Conservation (phyloP, 129 eudicot species). For the Pseudognaphalium luteoalbum region DNA sequence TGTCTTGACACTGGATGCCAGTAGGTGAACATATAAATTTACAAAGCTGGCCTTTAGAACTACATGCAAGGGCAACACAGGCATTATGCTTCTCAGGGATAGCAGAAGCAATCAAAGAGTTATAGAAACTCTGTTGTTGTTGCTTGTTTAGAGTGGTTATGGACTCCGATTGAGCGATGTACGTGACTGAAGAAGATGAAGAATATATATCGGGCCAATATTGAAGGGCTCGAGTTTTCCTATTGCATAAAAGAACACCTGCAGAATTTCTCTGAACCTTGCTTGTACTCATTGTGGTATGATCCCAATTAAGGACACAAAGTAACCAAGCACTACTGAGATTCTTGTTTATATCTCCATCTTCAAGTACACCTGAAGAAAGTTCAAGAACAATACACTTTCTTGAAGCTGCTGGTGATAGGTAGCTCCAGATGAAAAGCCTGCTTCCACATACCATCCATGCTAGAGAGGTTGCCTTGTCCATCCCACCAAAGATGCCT, state of each 20-base stretch:
- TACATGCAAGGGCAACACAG: conserved; percentile 78
- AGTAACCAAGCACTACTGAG: conserved; percentile 54
- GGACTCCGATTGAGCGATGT: conserved; percentile 39
- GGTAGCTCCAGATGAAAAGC: conserved; percentile 75
- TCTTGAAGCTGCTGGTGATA: conserved; percentile 65
- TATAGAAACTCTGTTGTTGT: conserved; percentile 40
- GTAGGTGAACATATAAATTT: conserved; percentile 60
- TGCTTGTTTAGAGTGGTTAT: conserved; percentile 41
- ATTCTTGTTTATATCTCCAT: conserved; percentile 46
- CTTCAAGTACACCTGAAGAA: conserved; percentile 48
- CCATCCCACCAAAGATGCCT: conserved; percentile 78
- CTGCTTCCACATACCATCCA: conserved; percentile 75
- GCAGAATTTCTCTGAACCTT: conserved; percentile 49
- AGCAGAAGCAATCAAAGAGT: conserved; percentile 73
- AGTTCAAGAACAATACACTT: conserved; percentile 70
- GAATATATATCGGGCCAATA: conserved; percentile 80
- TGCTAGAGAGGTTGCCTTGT: conserved; percentile 74
- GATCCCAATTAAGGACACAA: conserved; percentile 60
- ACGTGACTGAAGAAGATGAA: conserved; percentile 38
- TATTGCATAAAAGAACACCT: conserved; percentile 72
- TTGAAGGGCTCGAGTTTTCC: conserved; percentile 48
- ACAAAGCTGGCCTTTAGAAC: conserved; percentile 76
- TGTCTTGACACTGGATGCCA: conserved; percentile 47
- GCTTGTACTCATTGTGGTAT: conserved; percentile 27
- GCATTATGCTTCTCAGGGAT: conserved; percentile 40